These are phyloP conservation scores for Urostyla sp. DNA, from an alignment of 73 alveolate genomes.

Conservation along the genomic window DNA sequence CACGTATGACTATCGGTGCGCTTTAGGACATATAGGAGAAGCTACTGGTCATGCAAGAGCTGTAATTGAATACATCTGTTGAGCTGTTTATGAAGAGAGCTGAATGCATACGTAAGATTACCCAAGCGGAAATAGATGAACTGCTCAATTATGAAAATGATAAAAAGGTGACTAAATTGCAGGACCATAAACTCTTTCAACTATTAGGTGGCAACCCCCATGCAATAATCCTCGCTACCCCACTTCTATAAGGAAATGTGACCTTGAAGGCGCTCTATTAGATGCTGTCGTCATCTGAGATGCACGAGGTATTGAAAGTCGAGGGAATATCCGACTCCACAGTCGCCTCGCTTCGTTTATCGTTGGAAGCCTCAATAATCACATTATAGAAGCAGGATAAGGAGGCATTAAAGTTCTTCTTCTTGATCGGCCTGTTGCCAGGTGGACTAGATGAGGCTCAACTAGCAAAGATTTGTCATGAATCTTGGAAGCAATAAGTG, in stretches of 20 bases:
- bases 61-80: slow-evolving; percentile 32
- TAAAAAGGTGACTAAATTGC: slow-evolving; percentile 12
- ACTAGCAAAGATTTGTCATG: slow-evolving; percentile 56
- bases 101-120: slow-evolving; percentile 55
- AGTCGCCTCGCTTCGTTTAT: slow-evolving; percentile 58
- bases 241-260: slow-evolving; percentile 32
- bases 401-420: slow-evolving; percentile 51
- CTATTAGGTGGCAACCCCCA: slow-evolving; percentile 67
- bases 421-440: slow-evolving; percentile 70
- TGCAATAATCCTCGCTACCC: slow-evolving; percentile 60
- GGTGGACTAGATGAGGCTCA: slow-evolving; percentile 59
- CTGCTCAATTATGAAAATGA: slow-evolving; percentile 7
- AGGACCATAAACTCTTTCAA: slow-evolving; percentile 46
- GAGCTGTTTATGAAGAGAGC: slow-evolving; percentile 56
- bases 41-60: slow-evolving; percentile 43
- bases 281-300: slow-evolving; percentile 39
- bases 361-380: slow-evolving; percentile 54
- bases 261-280: slow-evolving; percentile 39
- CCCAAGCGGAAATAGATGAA: slow-evolving; percentile 49
- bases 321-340: slow-evolving; percentile 54
- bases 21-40: slow-evolving; percentile 53
- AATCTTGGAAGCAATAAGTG: slow-evolving; percentile 9
- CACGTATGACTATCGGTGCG: slow-evolving; percentile 46
- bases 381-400: slow-evolving; percentile 30
- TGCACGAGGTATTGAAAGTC: slow-evolving; percentile 48